Percentiles rank a stretch among this genome's conserved stretches.
phyloP scores from a whole-genome alignment of 257 asterid species.

The Knoxia roxburghii region DNA sequence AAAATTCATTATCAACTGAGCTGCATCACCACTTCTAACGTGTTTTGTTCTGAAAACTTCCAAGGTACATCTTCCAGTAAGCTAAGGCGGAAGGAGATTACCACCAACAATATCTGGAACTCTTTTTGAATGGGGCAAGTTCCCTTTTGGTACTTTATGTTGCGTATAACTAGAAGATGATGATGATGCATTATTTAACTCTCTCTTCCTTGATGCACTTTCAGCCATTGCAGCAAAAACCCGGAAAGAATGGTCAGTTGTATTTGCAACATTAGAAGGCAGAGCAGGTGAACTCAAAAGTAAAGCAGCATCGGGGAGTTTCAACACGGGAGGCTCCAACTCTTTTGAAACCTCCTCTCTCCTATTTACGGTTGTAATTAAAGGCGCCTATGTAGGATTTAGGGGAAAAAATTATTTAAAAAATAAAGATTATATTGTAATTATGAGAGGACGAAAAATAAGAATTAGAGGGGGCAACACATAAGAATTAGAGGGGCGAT shows the following conservation, averaged over 20 bases:
- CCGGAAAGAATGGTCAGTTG: slow-evolving; percentile 59
- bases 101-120: slow-evolving; percentile 61
- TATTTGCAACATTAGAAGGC: slow-evolving; percentile 34
- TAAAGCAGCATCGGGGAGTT: slow-evolving; percentile 73
- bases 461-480: too few species aligned
- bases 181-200: slow-evolving; percentile 35
- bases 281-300: slow-evolving; percentile 59
- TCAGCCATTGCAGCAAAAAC: slow-evolving; percentile 86
- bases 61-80: slow-evolving; percentile 33
- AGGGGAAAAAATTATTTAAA: too few species aligned
- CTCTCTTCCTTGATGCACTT: slow-evolving; percentile 66
- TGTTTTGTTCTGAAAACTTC: neutral
- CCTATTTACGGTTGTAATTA: slow-evolving; percentile 24
- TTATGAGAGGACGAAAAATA: too few species aligned
- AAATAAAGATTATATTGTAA: too few species aligned
- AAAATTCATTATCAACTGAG: too few species aligned
- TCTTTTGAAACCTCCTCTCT: slow-evolving; percentile 25
- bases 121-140: slow-evolving; percentile 51
- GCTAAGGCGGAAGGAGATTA: slow-evolving; percentile 73
- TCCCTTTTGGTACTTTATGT: slow-evolving; percentile 63
- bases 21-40: neutral
- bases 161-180: slow-evolving; percentile 49
- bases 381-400: too few species aligned
- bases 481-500: too few species aligned
- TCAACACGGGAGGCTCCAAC: slow-evolving; percentile 33